Percentiles rank a stretch among this genome's conserved stretches.
Conservation (phyloP, 2,329 filamentous ascomycete genomes). For the Aspergillus versicolor region DNA sequence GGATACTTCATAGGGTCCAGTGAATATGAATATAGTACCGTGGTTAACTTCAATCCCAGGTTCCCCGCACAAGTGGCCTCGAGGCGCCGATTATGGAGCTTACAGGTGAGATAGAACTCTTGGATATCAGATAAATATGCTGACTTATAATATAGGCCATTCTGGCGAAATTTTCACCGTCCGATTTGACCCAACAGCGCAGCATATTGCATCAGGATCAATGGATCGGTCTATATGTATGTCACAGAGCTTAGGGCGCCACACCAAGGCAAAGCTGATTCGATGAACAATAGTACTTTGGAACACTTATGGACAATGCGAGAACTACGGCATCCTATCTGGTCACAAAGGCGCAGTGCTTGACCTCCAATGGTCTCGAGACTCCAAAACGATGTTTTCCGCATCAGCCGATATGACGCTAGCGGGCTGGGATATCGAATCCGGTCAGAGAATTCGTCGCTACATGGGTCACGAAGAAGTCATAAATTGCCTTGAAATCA, state of each 20-base stretch:
- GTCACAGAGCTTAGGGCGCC: constrained; percentile 30
- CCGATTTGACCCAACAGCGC: constrained; percentile 84
- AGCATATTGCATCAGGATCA: constrained; percentile 87
- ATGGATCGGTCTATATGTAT: constrained; percentile 90
- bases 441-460: constrained; percentile 84
- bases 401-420: constrained; percentile 91
- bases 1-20: constrained; percentile 30
- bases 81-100: constrained; percentile 94
- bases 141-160: constrained; percentile 48
- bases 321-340: constrained; percentile 86
- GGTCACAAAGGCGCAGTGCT: constrained; percentile 90
- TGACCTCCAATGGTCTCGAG: constrained; percentile 94
- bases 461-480: constrained; percentile 93
- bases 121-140: not conserved
- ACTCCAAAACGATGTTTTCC: constrained; percentile 86
- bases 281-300: constrained; percentile 68
- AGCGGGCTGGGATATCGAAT: constrained; percentile 92
- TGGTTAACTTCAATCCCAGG: constrained; percentile 51
- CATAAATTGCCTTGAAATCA: constrained; percentile 89
- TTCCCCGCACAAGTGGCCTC: constrained; percentile 74
- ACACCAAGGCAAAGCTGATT: not conserved
- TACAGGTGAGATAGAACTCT: constrained; percentile 54
- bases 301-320: constrained; percentile 87
- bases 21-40: not conserved
- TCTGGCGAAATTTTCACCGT: constrained; percentile 85